A percentile compares a stretch with the other conserved stretches of the same genome.
These are phyloP conservation scores for Chlorella variabilis DNA, from an alignment of 163 green algal genomes.

Conservation along the genomic window DNA sequence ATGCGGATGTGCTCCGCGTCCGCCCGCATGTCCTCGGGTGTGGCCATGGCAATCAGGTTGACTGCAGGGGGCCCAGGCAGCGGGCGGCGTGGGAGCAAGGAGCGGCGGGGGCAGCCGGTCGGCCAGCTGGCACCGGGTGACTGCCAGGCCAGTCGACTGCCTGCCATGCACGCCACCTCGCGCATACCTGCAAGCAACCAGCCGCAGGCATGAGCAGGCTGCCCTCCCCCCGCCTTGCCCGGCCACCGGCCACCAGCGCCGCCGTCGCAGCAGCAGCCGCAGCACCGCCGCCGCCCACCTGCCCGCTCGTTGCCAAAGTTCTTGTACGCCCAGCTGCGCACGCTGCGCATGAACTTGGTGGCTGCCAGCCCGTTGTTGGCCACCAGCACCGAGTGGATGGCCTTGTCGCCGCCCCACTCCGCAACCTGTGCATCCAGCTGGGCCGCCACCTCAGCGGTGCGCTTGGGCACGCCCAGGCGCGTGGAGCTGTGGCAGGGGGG, in stretches of 20 bases:
- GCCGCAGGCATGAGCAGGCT: too few species aligned
- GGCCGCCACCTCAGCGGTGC: conserved; percentile 31
- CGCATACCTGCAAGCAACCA: too few species aligned
- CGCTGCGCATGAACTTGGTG: conserved; percentile 97
- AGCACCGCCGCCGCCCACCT: conserved; percentile 47
- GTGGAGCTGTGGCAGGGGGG: background rate
- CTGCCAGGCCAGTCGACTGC: too few species aligned
- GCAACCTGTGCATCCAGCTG: conserved; percentile 40
- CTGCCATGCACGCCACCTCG: too few species aligned
- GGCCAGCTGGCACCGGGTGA: too few species aligned
- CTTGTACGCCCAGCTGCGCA: conserved; percentile 86
- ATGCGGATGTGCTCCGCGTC: conserved; percentile 95
- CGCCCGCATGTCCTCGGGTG: conserved; percentile 95
- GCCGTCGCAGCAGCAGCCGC: too few species aligned
- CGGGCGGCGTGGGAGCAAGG: background rate
- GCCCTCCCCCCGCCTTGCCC: background rate
- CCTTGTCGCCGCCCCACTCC: conserved; percentile 62
- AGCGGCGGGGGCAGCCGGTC: too few species aligned
- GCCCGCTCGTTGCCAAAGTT: conserved; percentile 78
- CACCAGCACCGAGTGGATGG: conserved; percentile 94
- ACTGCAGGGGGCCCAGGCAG: conserved; percentile 33
- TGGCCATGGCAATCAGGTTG: conserved; percentile 94
- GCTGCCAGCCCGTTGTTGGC: conserved; percentile 99
- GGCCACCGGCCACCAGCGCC: background rate
- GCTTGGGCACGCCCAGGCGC: conserved; percentile 47